Conservation (phyloP, 176 grass and related monocot species). For the Ensete ventricosum region DNA sequence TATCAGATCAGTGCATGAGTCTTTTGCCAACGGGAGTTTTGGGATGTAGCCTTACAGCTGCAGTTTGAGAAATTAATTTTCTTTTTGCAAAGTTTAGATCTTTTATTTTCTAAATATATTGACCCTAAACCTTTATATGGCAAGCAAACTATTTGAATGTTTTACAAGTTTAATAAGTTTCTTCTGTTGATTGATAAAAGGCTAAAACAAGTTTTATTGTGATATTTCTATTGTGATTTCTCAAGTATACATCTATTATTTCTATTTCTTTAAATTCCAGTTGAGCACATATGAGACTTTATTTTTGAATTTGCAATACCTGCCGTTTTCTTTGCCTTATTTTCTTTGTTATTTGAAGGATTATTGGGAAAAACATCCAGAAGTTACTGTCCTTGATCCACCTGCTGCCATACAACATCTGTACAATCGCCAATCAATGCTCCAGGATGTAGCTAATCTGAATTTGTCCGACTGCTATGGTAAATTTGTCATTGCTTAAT, state of each 20-base stretch:
- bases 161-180: neutral
- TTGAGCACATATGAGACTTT: too few relatives aligned
- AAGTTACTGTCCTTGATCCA: slow-evolving; percentile 85
- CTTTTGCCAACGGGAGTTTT: too few relatives aligned
- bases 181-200: neutral
- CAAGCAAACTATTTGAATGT: neutral
- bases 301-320: too few relatives aligned
- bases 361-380: slow-evolving; percentile 71
- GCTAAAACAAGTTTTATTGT: neutral
- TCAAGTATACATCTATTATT: neutral
- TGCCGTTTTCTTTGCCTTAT: neutral
- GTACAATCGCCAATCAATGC: slow-evolving; percentile 89
- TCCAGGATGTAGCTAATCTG: slow-evolving; percentile 73
- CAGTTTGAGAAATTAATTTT: neutral
- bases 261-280: neutral
- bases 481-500: slow-evolving; percentile 33
- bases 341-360: slow-evolving; percentile 34
- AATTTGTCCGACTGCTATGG: slow-evolving; percentile 70
- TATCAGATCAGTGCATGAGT: neutral
- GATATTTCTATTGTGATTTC: neutral
- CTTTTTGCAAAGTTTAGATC: neutral
- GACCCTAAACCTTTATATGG: neutral
- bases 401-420: slow-evolving; percentile 76
- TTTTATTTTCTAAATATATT: slow-evolving; percentile 1
- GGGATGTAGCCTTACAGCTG: neutral